Percentiles rank a stretch among this genome's conserved stretches.
phyloP scores from a whole-genome alignment of 176 grass and related monocot genomes.

The Ampelocalamus luodianensis region DNA sequence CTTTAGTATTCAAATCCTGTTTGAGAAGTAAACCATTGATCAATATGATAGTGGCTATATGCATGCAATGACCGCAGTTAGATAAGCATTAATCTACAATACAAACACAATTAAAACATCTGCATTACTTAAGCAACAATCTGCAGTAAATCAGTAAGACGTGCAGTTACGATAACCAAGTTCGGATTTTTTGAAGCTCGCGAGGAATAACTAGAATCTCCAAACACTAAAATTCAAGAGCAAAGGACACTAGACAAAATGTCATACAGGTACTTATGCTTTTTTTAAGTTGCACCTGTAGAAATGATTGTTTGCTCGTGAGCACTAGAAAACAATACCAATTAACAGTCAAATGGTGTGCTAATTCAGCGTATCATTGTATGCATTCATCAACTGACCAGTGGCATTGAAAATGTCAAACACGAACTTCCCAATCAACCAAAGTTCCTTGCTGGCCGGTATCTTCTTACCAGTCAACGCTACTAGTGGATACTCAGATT shows the following conservation, averaged over 20 bases:
- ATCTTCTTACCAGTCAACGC: slow-evolving; percentile 31
- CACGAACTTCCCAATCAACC: background rate
- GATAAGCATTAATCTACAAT: background rate
- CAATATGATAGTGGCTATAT: background rate
- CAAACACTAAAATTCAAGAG: background rate
- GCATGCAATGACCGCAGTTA: background rate
- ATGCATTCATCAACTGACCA: background rate
- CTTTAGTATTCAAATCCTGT: slow-evolving; percentile 75
- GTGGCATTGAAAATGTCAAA: slow-evolving; percentile 40
- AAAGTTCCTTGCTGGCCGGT: background rate
- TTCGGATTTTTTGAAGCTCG: background rate
- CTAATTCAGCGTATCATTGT: background rate
- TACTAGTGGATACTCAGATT: background rate
- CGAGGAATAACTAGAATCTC: slow-evolving; percentile 1
- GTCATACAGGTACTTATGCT: background rate
- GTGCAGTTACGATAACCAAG: background rate
- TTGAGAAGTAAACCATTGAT: slow-evolving; percentile 28
- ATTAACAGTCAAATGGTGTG: slow-evolving; percentile 31
- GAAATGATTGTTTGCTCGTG: background rate
- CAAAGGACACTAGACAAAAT: slow-evolving; percentile 3
- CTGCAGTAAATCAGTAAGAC: background rate
- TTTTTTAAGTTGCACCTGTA: background rate
- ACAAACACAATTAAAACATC: background rate
- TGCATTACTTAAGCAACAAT: background rate
- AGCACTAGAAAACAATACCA: background rate